phyloP scores from a whole-genome alignment of 495 filamentous ascomycete genomes.

The Glutinoglossum americanum region DNA sequence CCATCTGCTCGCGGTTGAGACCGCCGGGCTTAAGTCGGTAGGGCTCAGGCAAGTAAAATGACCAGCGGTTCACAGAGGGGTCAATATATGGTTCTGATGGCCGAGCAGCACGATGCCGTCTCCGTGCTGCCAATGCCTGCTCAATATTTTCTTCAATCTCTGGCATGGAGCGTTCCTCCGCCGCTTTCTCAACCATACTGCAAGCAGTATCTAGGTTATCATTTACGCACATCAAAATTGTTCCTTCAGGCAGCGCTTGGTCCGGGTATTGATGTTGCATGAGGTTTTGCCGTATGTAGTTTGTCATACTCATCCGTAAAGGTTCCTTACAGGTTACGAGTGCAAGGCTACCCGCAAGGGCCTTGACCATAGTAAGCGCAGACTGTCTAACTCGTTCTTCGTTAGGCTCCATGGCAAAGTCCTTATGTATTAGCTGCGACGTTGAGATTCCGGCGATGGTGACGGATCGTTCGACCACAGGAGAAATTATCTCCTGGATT shows the following conservation, averaged over 20 bases:
- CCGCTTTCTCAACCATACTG: constrained; percentile 77
- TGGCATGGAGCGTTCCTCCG: constrained; percentile 74
- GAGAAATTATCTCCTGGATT: constrained; percentile 83
- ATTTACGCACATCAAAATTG: constrained; percentile 92
- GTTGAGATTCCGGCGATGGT: constrained; percentile 95
- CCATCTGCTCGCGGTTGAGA: constrained; percentile 77
- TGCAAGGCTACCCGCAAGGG: constrained; percentile 77
- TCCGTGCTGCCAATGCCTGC: constrained; percentile 45
- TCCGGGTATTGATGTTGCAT: constrained; percentile 43
- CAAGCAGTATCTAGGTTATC: constrained; percentile 91
- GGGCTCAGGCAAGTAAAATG: constrained; percentile 71
- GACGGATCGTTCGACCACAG: constrained; percentile 89
- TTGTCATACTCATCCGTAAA: constrained; percentile 81
- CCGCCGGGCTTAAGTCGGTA: constrained; percentile 64
- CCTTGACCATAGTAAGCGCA: constrained; percentile 77
- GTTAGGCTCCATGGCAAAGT: constrained; percentile 83
- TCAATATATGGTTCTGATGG: constrained; percentile 71
- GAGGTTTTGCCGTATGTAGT: constrained; percentile 62
- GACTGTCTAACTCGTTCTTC: constrained; percentile 66
- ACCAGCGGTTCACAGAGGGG: constrained; percentile 59
- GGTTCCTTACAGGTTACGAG: constrained; percentile 97
- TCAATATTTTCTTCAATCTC: constrained; percentile 90
- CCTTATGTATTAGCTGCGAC: constrained; percentile 78
- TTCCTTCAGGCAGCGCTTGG: constrained; percentile 60
- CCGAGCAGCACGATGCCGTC: constrained; percentile 43